Evolutionary conservation across 371 early-diverging fungal species (phyloP), one percentile per base, ranked within the genome.

Genomic region (Mortierella sp.): DNA sequence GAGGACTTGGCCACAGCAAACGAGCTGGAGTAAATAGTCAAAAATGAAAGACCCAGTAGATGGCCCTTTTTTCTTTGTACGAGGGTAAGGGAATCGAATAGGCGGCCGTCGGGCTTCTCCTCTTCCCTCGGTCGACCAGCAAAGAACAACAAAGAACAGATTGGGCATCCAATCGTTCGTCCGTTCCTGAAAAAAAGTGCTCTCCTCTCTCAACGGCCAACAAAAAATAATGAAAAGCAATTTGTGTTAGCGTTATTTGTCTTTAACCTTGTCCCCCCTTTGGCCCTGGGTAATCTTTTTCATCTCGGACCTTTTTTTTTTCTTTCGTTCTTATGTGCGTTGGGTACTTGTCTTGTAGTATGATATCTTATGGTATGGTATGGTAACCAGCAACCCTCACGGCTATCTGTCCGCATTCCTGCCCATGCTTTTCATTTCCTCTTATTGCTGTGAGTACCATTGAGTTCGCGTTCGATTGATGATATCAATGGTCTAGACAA

Each of bases 251-350:
- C 35, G 63, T 18, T 18, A 3, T 63, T 63, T 63, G 32, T 35
- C 35, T 63, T 16, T 35, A 63, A 63, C 63, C 63, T 63, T 63
- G 63, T 35, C 35, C 32, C 5, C 49, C 51, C 51, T 21, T 51
- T 48, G 48, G 51, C 63, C 32, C 35, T 35, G 63, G 63, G 63
- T 63, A 63, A 63, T 63, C 63, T 35, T 63, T 60, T 63, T 35
- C 14, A 63, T 63, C 63, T 63, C 32, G 63, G 63, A 63, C 35
- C 35, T 63, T 63, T 63, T 63, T 60, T 63, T 18, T 32, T 29
- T 3, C 5, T 32, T 14, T 32, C 12, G 8, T 60, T 60, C 5
- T 18, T 32, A 2, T 18, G 35, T 63, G 63, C 48, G 0, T 16
- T 35, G 38, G 38, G 63, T 63, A 63, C 63, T 63, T 35, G 8